These are phyloP conservation scores for Lablab purpureus DNA, from an alignment of 306 rosid genomes.

Conservation along the genomic window DNA sequence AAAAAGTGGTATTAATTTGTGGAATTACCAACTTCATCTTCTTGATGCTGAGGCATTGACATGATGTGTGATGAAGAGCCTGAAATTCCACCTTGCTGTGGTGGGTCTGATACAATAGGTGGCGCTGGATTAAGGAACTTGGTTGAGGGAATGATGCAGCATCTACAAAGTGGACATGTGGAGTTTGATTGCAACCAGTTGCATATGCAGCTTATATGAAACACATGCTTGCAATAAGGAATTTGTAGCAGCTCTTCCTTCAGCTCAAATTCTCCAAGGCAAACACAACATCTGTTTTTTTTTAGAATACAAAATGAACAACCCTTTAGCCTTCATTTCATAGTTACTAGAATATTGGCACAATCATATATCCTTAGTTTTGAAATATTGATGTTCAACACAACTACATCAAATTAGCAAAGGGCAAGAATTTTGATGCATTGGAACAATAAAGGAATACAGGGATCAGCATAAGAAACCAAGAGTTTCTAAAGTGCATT, in stretches of 20 bases:
- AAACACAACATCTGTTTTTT: slow-evolving; percentile 75
- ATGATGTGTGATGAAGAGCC: slow-evolving; percentile 31
- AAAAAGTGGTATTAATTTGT: slow-evolving; percentile 30
- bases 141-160: slow-evolving; percentile 59
- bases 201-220: slow-evolving; percentile 77
- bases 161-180: slow-evolving; percentile 89
- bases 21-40: slow-evolving; percentile 42
- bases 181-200: slow-evolving; percentile 80
- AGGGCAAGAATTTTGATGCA: not conserved
- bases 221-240: slow-evolving; percentile 78
- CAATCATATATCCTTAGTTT: not conserved
- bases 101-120: slow-evolving; percentile 29
- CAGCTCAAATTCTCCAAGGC: slow-evolving; percentile 81
- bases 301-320: not conserved
- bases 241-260: slow-evolving; percentile 81
- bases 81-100: slow-evolving; percentile 21
- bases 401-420: not conserved
- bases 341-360: not conserved
- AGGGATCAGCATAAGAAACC: not conserved
- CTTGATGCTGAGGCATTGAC: slow-evolving; percentile 28
- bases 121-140: slow-evolving; percentile 37
- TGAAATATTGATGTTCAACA: slow-evolving; percentile 8
- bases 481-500: slow-evolving; percentile 30
- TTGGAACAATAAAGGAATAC: not conserved
- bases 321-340: not conserved